phyloP scores from a whole-genome alignment of 768 basidiomycete genomes.

The Hemileccinum impolitum region DNA sequence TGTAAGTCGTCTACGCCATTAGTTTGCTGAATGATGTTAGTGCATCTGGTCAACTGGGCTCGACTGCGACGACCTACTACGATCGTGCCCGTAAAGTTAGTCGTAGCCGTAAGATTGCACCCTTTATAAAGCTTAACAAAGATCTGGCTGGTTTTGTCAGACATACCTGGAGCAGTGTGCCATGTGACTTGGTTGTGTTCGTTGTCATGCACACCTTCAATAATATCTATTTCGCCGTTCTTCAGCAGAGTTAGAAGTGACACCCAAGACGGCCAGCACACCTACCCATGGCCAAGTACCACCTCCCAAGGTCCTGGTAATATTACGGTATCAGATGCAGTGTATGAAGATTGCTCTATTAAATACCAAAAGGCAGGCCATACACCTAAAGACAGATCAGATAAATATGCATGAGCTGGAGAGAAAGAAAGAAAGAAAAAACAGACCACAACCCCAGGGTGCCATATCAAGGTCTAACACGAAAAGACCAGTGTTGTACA shows the following conservation, averaged over 20 bases:
- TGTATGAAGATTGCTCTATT: background rate
- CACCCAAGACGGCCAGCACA: slow-evolving; percentile 6
- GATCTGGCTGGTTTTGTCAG: background rate
- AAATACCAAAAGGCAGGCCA: slow-evolving; percentile 82
- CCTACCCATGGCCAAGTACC: slow-evolving; percentile 64
- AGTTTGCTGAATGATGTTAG: slow-evolving; percentile 34
- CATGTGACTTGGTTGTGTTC: slow-evolving; percentile 82
- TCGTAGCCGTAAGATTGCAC: slow-evolving; percentile 53
- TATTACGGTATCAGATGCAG: slow-evolving; percentile 1
- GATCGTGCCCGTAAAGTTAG: slow-evolving; percentile 60
- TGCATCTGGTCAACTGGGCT: background rate
- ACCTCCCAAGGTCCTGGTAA: slow-evolving; percentile 37
- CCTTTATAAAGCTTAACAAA: slow-evolving; percentile 34
- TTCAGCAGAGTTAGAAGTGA: slow-evolving; percentile 27
- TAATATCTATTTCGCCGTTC: slow-evolving; percentile 80
- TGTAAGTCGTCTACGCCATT: slow-evolving; percentile 49
- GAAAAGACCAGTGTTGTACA: slow-evolving; percentile 77
- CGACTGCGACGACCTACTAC: slow-evolving; percentile 44
- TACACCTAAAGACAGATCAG: slow-evolving; percentile 42
- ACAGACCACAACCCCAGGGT: slow-evolving; percentile 81
- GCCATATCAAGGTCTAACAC: slow-evolving; percentile 80
- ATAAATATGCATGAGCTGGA: background rate
- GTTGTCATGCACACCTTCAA: slow-evolving; percentile 83
- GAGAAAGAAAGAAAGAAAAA: background rate
- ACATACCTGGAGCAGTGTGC: slow-evolving; percentile 63